Evolutionary conservation across 129 eudicot genomes (phyloP).

Genomic region (Kitagawia praeruptora): DNA sequence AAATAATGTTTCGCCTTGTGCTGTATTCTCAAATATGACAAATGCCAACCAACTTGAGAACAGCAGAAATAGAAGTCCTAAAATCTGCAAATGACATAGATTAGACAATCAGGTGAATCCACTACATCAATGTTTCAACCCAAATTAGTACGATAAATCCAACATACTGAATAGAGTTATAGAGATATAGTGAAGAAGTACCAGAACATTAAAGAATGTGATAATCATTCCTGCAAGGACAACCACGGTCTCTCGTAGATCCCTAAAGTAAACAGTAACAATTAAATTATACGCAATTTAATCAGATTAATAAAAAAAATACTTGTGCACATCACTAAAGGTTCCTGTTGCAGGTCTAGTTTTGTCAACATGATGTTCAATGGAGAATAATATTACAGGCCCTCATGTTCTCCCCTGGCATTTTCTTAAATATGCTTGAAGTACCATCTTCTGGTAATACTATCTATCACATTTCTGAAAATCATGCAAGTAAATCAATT

Average conservation of each 20-base stretch:
- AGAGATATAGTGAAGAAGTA: slow-evolving; percentile 23
- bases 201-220: slow-evolving; percentile 86
- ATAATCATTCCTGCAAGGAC: slow-evolving; percentile 69
- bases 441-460: no score
- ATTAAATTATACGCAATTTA: no score
- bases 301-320: no score
- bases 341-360: no score
- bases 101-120: neutral
- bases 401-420: no score
- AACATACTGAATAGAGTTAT: no score
- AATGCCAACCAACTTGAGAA: slow-evolving; percentile 95
- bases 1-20: slow-evolving; percentile 66
- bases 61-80: slow-evolving; percentile 66
- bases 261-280: slow-evolving; percentile 31
- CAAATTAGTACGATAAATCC: neutral
- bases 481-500: no score
- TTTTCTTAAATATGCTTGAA: no score
- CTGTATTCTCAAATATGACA: slow-evolving; percentile 92
- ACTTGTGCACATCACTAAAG: no score
- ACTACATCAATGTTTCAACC: neutral
- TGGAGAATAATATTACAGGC: no score
- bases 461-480: no score
- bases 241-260: slow-evolving; percentile 55
- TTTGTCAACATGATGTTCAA: no score
- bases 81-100: slow-evolving; percentile 41